Conservation (phyloP, 495 filamentous ascomycete genomes). For the Echria macrotheca region DNA sequence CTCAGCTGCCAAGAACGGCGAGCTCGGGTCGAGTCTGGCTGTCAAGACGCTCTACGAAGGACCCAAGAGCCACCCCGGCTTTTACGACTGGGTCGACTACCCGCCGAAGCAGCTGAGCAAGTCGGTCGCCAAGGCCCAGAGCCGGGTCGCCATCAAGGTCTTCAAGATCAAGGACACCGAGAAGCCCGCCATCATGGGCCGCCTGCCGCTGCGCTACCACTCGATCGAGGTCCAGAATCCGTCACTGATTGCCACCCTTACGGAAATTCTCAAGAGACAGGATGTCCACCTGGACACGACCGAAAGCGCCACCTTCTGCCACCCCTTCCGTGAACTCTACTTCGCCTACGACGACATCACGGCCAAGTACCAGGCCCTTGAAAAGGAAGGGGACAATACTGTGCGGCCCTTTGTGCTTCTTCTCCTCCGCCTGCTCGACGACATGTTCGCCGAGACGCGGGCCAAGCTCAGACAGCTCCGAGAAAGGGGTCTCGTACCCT, state of each 20-base stretch:
- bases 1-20: slow-evolving; percentile 10
- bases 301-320: slow-evolving; percentile 26
- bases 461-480: slow-evolving; percentile 25
- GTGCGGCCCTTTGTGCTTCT: slow-evolving; percentile 28
- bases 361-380: slow-evolving; percentile 14
- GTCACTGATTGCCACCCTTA: slow-evolving; percentile 28
- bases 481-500: slow-evolving; percentile 25
- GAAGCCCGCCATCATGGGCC: slow-evolving; percentile 30
- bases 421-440: slow-evolving; percentile 30
- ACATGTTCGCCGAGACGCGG: slow-evolving; percentile 31
- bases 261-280: slow-evolving; percentile 28
- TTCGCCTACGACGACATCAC: slow-evolving; percentile 33
- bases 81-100: slow-evolving; percentile 35
- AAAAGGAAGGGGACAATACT: slow-evolving; percentile 1
- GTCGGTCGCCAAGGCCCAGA: slow-evolving; percentile 28
- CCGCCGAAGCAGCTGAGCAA: slow-evolving; percentile 33
- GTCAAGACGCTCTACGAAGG: slow-evolving; percentile 31
- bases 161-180: slow-evolving; percentile 35
- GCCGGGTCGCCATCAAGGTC: slow-evolving; percentile 35
- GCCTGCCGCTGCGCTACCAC: slow-evolving; percentile 27
- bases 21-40: slow-evolving; percentile 13
- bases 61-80: slow-evolving; percentile 15
- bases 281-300: slow-evolving; percentile 26
- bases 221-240: slow-evolving; percentile 34
- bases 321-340: slow-evolving; percentile 34